phyloP scores from a whole-genome alignment of 352 stramenopile genomes.

The Aphanomyces invadans region DNA sequence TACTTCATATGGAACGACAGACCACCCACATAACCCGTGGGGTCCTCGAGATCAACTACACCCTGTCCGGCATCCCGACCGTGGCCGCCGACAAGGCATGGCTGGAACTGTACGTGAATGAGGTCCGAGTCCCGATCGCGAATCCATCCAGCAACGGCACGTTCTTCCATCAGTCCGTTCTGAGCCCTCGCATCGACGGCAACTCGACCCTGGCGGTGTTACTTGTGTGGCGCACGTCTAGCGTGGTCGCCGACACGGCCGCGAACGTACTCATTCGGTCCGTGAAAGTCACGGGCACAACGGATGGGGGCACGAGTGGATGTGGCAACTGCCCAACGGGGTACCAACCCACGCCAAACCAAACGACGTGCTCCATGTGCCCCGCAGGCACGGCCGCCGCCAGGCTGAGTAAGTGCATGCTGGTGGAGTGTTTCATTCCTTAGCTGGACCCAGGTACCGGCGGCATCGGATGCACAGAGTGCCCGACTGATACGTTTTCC shows the following conservation, averaged over 20 bases:
- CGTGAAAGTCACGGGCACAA: constrained; percentile 3
- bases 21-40: constrained; percentile 13
- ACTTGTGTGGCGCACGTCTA: constrained; percentile 15
- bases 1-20: too few species aligned
- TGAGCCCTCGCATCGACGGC: constrained; percentile 8
- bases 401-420: neutral
- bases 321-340: constrained; percentile 12
- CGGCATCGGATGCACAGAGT: neutral
- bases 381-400: constrained; percentile 6
- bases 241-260: neutral
- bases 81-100: neutral
- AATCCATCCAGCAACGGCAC: constrained; percentile 5
- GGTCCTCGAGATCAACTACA: constrained; percentile 21
- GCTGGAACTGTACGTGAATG: constrained; percentile 17
- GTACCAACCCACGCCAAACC: constrained; percentile 9
- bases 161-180: constrained; percentile 4
- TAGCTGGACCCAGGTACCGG: neutral
- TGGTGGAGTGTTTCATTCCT: neutral
- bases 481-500: constrained; percentile 4
- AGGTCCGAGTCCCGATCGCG: neutral
- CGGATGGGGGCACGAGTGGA: neutral
- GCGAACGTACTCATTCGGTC: constrained; percentile 1
- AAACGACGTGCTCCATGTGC: constrained; percentile 6
- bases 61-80: neutral
- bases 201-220: constrained; percentile 13